phyloP scores from a whole-genome alignment of 257 asterid genomes.

The Jacaranda mimosifolia region DNA sequence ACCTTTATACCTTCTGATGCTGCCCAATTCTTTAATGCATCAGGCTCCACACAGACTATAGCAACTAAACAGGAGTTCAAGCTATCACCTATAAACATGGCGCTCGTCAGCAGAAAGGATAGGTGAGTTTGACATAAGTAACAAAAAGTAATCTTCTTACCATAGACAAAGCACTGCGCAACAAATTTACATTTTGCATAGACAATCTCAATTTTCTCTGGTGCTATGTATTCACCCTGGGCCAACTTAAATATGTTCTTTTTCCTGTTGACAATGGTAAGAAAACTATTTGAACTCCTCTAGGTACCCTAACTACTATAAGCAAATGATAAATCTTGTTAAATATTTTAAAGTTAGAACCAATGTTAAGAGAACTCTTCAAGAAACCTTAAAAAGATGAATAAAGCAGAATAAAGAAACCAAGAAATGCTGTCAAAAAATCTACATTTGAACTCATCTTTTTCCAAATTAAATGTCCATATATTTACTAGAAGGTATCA shows the following conservation, averaged over 20 bases:
- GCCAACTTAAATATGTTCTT: conserved; percentile 96
- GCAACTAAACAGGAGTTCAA: conserved; percentile 87
- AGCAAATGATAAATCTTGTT: not conserved
- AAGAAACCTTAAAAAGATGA: not conserved
- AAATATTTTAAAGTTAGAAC: conserved; percentile 5
- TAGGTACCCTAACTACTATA: conserved; percentile 11
- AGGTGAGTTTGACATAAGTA: conserved; percentile 3
- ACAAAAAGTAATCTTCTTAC: conserved; percentile 51
- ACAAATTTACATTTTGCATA: conserved; percentile 91
- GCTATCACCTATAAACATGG: conserved; percentile 78
- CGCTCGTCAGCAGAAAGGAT: conserved; percentile 36
- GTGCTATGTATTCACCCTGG: conserved; percentile 97
- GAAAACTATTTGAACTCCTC: conserved; percentile 23
- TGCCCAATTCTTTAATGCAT: conserved; percentile 86
- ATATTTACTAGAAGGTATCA: conserved; percentile 7
- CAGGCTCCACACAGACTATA: conserved; percentile 83
- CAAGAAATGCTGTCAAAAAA: not conserved
- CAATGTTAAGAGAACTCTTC: not conserved
- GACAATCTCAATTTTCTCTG: conserved; percentile 94
- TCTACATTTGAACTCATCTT: not conserved
- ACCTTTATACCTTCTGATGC: conserved; percentile 88
- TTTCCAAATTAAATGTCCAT: not conserved
- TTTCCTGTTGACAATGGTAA: conserved; percentile 65
- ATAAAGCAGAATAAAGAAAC: not conserved
- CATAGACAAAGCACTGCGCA: conserved; percentile 91